These are phyloP conservation scores for Septoria linicola DNA, from an alignment of 2,329 filamentous ascomycete genomes.

Conservation along the genomic window DNA sequence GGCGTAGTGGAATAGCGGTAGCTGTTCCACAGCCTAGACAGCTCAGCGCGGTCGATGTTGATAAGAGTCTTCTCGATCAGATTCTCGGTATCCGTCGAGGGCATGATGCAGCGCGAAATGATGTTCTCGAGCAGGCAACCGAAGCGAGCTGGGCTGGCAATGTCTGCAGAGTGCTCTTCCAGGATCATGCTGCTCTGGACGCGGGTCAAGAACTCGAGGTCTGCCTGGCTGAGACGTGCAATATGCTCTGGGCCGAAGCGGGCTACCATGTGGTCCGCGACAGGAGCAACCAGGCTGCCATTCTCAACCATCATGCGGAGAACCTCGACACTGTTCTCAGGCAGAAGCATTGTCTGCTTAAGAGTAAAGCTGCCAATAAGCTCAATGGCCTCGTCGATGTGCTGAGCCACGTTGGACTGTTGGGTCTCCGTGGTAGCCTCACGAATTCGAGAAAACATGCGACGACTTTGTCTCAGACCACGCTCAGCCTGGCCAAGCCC, in stretches of 20 bases:
- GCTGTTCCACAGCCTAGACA: conserved; percentile 58
- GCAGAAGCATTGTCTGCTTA: conserved; percentile 52
- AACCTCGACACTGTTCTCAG: conserved; percentile 58
- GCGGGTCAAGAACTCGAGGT: conserved; percentile 60
- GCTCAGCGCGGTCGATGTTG: conserved; percentile 52
- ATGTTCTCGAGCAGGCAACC: conserved; percentile 61
- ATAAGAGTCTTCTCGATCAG: conserved; percentile 60
- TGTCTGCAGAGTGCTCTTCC: conserved; percentile 49
- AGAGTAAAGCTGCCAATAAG: conserved; percentile 61
- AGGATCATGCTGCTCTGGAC: conserved; percentile 56
- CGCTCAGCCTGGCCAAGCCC: conserved; percentile 81
- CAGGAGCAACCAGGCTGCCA: conserved; percentile 58
- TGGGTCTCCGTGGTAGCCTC: conserved; percentile 54
- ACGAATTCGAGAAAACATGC: conserved; percentile 84
- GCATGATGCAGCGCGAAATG: conserved; percentile 52
- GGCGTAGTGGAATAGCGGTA: conserved; percentile 52
- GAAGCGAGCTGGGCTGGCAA: conserved; percentile 60
- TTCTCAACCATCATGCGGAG: conserved; percentile 66
- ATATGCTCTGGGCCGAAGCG: conserved; percentile 61
- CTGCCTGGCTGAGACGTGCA: conserved; percentile 53
- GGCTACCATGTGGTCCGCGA: conserved; percentile 61
- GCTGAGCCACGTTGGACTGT: conserved; percentile 62
- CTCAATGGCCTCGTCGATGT: conserved; percentile 83
- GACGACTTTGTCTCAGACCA: conserved; percentile 72
- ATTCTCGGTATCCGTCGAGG: conserved; percentile 56